Percentiles rank a stretch among this genome's conserved stretches.
These are phyloP conservation scores for Trichoderma harzianum DNA, from an alignment of 2,329 filamentous ascomycete genomes.

Conservation along the genomic window DNA sequence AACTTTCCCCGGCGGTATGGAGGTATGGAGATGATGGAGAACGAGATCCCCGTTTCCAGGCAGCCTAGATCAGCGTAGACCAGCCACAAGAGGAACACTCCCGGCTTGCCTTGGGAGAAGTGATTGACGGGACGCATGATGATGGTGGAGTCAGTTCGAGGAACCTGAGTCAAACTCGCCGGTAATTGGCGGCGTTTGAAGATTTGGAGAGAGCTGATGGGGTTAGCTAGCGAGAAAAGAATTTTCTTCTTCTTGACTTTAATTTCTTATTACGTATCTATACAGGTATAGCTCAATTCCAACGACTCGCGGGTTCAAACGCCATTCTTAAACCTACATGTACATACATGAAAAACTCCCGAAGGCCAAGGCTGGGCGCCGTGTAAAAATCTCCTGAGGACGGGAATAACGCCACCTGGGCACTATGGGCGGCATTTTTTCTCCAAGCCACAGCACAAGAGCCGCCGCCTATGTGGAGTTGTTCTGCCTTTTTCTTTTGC, in stretches of 20 bases:
- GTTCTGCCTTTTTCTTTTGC: background rate
- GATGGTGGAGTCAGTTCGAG: conserved; percentile 1
- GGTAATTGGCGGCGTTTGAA: background rate
- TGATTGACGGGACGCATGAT: background rate
- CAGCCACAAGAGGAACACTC: background rate
- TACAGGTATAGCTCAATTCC: background rate
- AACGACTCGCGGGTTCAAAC: background rate
- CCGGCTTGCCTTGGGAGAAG: background rate
- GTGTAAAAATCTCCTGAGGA: background rate
- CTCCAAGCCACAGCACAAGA: background rate
- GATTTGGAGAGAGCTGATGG: background rate
- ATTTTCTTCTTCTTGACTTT: background rate
- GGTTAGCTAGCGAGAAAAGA: background rate
- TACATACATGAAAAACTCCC: background rate
- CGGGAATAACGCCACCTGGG: background rate
- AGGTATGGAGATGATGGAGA: conserved; percentile 2
- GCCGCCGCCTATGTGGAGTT: conserved; percentile 7
- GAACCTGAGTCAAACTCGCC: conserved; percentile 1
- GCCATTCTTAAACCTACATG: background rate
- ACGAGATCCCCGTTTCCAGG: conserved; percentile 12
- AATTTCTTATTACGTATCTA: background rate
- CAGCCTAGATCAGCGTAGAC: conserved; percentile 6
- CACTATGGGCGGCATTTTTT: background rate
- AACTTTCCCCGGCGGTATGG: conserved; percentile 14
- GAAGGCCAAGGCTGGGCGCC: background rate